Evolutionary conservation across 768 basidiomycete species (phyloP), one percentile per base, ranked within the genome.

Genomic region (Gloeostereum incarnatum): DNA sequence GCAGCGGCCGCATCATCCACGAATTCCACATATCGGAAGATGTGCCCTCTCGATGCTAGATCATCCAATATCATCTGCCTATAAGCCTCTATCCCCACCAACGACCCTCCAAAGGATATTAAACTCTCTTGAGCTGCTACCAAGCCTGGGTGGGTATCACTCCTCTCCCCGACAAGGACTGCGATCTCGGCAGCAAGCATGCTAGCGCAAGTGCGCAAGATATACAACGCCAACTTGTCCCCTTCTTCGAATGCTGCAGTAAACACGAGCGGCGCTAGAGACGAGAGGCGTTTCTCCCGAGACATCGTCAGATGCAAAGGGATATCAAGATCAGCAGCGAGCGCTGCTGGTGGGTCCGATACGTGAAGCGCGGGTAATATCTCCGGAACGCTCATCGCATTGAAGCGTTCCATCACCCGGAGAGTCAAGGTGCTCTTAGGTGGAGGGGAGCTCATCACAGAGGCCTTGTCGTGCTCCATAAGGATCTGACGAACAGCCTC

Each of bases 21-120:
- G 49, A 74, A 76, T 45, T 78, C 71, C 35, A 83, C 73, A 47
- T 75, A 64, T 40, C 63, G 65, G 60, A 90, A 85, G 3, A 69
- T 60, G 49, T 80, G 77, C 1, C 83, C 82, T 34, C 61, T 61
- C 46, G 62, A 51, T 37, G 55, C 64, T 17, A 89, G 68, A 19
- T 70, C 69, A 8, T 73, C 76, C 32, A 84, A 48, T 14, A 73
- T 55, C 50, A 75, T 50, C 18, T 69, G 57, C 38, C 79, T 62
- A 44, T 90, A 89, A 25, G 49, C 58, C 37, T 70, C 65, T 1
- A 85, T 56, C 2, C 81, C 77, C 3, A 76, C 75, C 45, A 90
- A 55, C 14, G 81, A 85, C n/a, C 87, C 87, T 6, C 87, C 87
- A 40, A 89, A 78, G 43, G 78, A 86, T 13, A 90, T 49, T 2